Base-by-base conservation (phyloP, 495 filamentous ascomycete species). In the Lasiosphaeriaceae sp. region DNA sequence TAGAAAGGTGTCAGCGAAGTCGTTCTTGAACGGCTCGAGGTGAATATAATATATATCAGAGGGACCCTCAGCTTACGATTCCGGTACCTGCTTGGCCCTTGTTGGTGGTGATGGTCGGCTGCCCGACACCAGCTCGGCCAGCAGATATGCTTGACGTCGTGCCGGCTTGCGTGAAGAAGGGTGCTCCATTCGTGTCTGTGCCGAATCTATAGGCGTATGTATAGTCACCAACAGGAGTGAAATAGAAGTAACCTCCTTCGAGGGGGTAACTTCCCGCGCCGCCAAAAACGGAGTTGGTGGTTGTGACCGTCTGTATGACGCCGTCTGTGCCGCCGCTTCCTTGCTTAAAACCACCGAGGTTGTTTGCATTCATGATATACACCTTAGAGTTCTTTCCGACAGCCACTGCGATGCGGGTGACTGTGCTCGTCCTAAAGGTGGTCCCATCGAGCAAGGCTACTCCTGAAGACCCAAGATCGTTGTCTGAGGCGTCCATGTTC, bases 171-270 rank as follows among this genome's bases (percentile, higher is more conserved):
- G 67, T 66, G 54, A 79, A 78, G 6, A 65, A 45, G 5, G 74
- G 75, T 4, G 62, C 61, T 17, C 75, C 75, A 11, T 59, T 49
- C 2, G 56, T 24, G 54, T 74, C 66, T 22, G 64, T 65, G 17
- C 64, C 63, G 17, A 77, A 59, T 55, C 75, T 74, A 66, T 72
- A 75, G 20, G 59, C 68, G 1, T 57, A 47, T 17, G 65, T 68
- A 8, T 54, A 54, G 56, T 64, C 54, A 17, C 63, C 66, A 35
- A 69, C 69, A 22, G 70, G 72, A 21, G 66, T 74, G 50, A 73
- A 70, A 56, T 81, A 81, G 47, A 81, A 66, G 56, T 74, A 80
- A 11, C 78, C 77, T 12, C 76, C 76, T 55, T 74, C 77, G 1
- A 79, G 60, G 12, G 78, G 78, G 60, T 79, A 74, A 8, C 71